Evolutionary conservation across 768 basidiomycete species (phyloP), one percentile per base, ranked within the genome.

Genomic region (Amanita molliuscula): DNA sequence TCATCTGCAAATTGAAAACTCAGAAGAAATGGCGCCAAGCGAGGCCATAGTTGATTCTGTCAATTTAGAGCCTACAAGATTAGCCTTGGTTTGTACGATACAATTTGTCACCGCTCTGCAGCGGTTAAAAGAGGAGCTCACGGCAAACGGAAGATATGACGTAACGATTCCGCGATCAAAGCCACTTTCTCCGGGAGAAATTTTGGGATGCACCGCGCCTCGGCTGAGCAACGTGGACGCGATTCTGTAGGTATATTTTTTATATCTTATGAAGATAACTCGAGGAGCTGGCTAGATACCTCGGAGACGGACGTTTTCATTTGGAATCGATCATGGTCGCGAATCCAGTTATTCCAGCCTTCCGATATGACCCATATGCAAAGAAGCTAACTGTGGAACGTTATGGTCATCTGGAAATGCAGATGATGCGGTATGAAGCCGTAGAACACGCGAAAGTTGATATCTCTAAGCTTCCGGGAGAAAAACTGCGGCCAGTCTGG

Each of bases 291-390:
- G 37, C 52, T 33, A 96, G 93, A 58, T 99, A 98, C 64, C 78
- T 99, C 23, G 96, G 96, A 15, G 96, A 99, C 59, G 96, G 96
- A 18, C 85, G 96, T 8, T 99, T 99, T 71, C 96, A 98, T 62
- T 77, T 98, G 15, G 96, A 99, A 66, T 88, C 91, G 11, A 93
- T 97, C 63, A 99, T 99, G 96, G 96, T 99, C 52, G 92, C 93
- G n/a, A 99, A 99, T 63, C 96, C 96, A 0, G 66, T 77, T 26
- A 76, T 98, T 15, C 93, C 96, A 9, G 94, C 96, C 0, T 99
- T 96, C 69, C 81, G 96, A 18, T 99, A 98, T 66, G 96, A 98
- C 61, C 96, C 96, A 3, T 99, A 98, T 65, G 90, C 92, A 18
- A 99, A 99, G 66, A 96, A 93, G 61, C 74, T 99, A 45, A 97